Evolutionary conservation across 768 basidiomycete species (phyloP), one percentile per base, ranked within the genome.

Genomic region (Chalciporus piperatus): DNA sequence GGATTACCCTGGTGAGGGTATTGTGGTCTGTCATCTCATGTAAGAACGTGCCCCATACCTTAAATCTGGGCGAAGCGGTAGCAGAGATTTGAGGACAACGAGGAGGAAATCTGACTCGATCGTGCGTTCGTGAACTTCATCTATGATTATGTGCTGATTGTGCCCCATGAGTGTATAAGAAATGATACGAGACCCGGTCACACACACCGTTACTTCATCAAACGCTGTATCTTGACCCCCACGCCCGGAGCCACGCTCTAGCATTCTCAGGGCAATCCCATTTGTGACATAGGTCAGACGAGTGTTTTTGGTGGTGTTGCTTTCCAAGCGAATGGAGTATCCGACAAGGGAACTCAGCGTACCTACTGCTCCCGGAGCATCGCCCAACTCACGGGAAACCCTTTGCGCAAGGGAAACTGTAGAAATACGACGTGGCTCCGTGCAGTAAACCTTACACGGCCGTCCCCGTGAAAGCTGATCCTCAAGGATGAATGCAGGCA

Each of bases 91-190:
- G 47, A 99, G 76, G 6, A 98, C 92, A 58, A 98, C 92, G 28
- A 99, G 75, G 28, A 99, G 78, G 72, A 99, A 99, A 68, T 98
- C 96, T 0, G 92, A 95, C 65, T 99, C 96, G 58, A 99, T 97
- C 7, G 87, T 92, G 19, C 96, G 85, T 73, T 99, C 96, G 62
- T 99, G 96, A 42, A 97, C 92, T 85, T 99, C 96, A 59, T 99
- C 96, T 39, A 98, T 87, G 52, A 99, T 87, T 64, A 99, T 85
- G 63, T 97, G 94, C 91, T 93, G 47, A 16, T 33, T 55, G 47
- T 33, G 20, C 14, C 12, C 22, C 45, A 19, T 57, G 39, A 45
- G 30, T 12, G 30, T 12, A 32, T 10, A 32, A 5, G 11, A 32
- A 27, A 27, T 27, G 3, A 13, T 32, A 32, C 7, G 30, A 52